Evolutionary conservation across 2,329 filamentous ascomycete species (phyloP), one percentile per base, ranked within the genome.

Genomic region (Clarireedia sp.): DNA sequence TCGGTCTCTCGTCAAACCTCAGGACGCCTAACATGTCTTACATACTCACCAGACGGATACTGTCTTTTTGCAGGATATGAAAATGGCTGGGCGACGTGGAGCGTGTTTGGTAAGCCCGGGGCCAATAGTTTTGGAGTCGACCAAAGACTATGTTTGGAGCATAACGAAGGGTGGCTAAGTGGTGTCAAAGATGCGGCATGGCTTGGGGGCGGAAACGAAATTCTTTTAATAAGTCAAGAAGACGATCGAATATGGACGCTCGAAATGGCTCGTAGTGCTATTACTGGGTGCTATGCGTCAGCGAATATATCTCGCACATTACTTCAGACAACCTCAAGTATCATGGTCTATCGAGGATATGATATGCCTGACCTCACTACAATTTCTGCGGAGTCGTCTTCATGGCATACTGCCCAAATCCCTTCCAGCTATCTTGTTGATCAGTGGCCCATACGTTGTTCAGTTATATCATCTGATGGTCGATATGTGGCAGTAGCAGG

Each of bases 401-500:
- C 96, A n/a, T 99, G 94, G 94, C 91, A 97, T 68, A 90, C 89
- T 59, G 83, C 91, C 1, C 89, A 89, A 66, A 85, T 96, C 38
- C 94, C 94, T 1, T 78, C 88, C 0, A 78, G 80, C 19, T 99
- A 99, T 69, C 80, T 99, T 5, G 77, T 90, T 40, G 86, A 92
- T 55, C 92, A 99, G 66, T 96, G 94, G 90, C 94, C 94, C 1
- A 90, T 99, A 61, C 83, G 87, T 55, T 87, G 85, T 65, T 87
- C 88, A 17, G 89, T 92, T 48, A 87, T 96, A 51, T 97, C 94
- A 1, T 80, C 89, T 24, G 94, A 99, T 69, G 94, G 94, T 2
- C 81, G 91, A 70, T 99, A 97, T 72, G 82, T 97, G 48, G 94
- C 94, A 4, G 86, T 97, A n/a, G 91, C 94, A n/a, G 94, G 94